Conservation (phyloP, 2,329 filamentous ascomycete species). For the Talaromyces sp. region DNA sequence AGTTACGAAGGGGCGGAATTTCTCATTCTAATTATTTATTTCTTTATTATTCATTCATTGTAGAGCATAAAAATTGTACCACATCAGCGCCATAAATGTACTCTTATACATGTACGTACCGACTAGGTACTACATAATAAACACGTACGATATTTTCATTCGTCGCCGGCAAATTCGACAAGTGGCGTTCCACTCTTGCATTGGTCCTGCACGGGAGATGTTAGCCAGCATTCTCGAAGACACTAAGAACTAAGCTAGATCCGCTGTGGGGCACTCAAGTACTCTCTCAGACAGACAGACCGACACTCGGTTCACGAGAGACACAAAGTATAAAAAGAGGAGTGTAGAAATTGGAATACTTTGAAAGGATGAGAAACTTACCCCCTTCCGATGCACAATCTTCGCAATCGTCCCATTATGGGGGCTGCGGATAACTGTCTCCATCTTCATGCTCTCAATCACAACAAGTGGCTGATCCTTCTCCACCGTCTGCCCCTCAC, state of each 20-base stretch:
- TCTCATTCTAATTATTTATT: not conserved
- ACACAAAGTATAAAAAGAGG: constrained; percentile 10
- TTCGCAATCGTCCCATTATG: constrained; percentile 69
- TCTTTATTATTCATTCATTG: not conserved
- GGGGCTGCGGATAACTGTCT: constrained; percentile 75
- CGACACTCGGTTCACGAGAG: not conserved
- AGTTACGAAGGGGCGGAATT: not conserved
- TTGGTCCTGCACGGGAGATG: constrained; percentile 56
- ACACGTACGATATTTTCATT: not conserved
- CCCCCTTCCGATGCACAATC: constrained; percentile 70
- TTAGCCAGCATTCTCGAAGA: constrained; percentile 20
- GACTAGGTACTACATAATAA: not conserved
- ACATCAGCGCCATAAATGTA: not conserved
- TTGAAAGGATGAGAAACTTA: constrained; percentile 44
- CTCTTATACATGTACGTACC: not conserved
- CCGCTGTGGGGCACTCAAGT: not conserved
- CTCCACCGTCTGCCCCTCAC: constrained; percentile 74
- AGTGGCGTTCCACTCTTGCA: constrained; percentile 73
- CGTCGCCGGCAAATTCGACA: constrained; percentile 64
- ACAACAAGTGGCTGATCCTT: constrained; percentile 87
- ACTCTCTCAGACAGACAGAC: not conserved
- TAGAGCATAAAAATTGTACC: not conserved
- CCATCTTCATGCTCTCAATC: constrained; percentile 90
- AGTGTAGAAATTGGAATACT: not conserved
- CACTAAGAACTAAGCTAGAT: constrained; percentile 16